These are phyloP conservation scores for Tulasnella sp. DNA, from an alignment of 768 basidiomycete species.

Conservation along the genomic window DNA sequence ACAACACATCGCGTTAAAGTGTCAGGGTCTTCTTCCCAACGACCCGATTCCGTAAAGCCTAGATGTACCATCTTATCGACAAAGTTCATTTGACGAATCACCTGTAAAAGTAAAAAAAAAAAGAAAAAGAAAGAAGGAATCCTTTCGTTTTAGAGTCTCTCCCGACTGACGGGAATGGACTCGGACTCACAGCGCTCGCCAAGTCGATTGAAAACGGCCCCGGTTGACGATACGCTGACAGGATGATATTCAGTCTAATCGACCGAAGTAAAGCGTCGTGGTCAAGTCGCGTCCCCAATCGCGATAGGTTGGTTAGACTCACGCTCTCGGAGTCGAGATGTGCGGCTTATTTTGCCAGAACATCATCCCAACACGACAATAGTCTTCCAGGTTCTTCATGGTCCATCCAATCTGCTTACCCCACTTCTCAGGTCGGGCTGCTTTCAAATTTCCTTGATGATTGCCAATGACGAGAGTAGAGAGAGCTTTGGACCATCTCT, in stretches of 20 bases:
- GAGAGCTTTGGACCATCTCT: neutral
- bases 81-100: conserved; percentile 29
- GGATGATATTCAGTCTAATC: conserved; percentile 66
- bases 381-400: neutral
- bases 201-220: conserved; percentile 35
- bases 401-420: neutral
- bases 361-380: neutral
- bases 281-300: conserved; percentile 34
- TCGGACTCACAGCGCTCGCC: conserved; percentile 20
- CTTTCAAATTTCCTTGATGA: neutral
- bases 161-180: neutral
- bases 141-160: neutral
- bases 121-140: too few relatives aligned
- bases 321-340: neutral
- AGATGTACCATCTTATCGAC: conserved; percentile 27
- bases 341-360: neutral
- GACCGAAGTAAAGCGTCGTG: conserved; percentile 40
- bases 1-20: conserved; percentile 26
- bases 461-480: neutral
- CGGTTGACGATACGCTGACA: conserved; percentile 72
- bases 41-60: conserved; percentile 25
- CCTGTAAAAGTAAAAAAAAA: neutral
- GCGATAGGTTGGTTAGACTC: neutral
- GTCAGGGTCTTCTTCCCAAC: neutral
- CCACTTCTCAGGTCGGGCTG: neutral